Conservation (phyloP, 345 rosid genomes). For the Limnanthes douglasii region DNA sequence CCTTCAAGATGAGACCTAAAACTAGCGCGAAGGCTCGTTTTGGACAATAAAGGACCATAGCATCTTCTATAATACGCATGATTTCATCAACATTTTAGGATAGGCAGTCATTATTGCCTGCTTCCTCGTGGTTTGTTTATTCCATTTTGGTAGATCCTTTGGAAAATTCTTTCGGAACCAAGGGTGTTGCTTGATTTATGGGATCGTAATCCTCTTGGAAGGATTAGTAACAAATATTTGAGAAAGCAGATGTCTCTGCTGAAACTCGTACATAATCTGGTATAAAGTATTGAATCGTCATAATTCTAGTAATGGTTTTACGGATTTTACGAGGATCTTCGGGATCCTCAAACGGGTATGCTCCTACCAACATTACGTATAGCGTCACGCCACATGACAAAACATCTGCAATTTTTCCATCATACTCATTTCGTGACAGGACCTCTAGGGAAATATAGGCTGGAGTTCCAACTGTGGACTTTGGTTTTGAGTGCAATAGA, state of each 20-base stretch:
- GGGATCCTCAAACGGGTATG: constrained; percentile 69
- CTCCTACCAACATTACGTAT: constrained; percentile 69
- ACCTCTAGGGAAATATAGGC: constrained; percentile 72
- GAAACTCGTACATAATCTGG: constrained; percentile 62
- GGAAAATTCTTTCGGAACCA: constrained; percentile 57
- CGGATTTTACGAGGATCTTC: constrained; percentile 57
- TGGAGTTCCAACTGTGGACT: constrained; percentile 69
- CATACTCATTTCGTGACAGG: constrained; percentile 46
- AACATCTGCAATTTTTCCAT: constrained; percentile 70
- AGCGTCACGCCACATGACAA: constrained; percentile 78
- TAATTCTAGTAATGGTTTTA: constrained; percentile 51
- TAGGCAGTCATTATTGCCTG: constrained; percentile 15
- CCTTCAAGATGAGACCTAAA: too few species aligned
- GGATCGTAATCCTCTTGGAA: constrained; percentile 47
- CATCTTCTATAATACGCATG: constrained; percentile 33
- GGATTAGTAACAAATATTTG: constrained; percentile 55
- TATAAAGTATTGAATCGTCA: constrained; percentile 42
- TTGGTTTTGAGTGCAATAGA: constrained; percentile 51
- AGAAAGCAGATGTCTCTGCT: constrained; percentile 39
- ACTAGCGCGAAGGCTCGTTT: too few species aligned
- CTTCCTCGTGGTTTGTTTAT: constrained; percentile 19
- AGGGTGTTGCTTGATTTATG: constrained; percentile 52
- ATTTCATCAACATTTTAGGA: constrained; percentile 29
- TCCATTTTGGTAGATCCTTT: constrained; percentile 41
- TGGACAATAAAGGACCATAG: too few species aligned